Conservation (phyloP, 768 basidiomycete genomes). For the Lepiota subincarnata region DNA sequence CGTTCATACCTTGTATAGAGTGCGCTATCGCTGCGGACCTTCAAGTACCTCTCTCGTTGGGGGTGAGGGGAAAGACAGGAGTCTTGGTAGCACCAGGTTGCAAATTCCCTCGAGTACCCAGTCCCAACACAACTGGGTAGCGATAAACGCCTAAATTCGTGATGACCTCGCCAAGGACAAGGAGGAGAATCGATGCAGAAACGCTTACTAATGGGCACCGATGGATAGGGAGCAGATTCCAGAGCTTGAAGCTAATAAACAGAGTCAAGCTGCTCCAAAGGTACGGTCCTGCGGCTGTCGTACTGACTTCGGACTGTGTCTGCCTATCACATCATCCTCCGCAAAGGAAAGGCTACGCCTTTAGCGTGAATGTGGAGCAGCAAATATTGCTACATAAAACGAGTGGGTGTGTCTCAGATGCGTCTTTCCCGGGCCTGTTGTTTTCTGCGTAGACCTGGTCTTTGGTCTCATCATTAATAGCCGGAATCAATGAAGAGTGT, state of each 20-base stretch:
- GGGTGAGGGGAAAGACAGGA: not conserved
- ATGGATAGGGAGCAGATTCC: not conserved
- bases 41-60: slow-evolving; percentile 1
- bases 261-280: slow-evolving; percentile 1
- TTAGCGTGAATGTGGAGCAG: not conserved
- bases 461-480: not conserved
- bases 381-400: no score
- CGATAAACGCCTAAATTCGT: no score
- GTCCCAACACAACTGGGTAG: not conserved
- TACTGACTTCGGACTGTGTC: slow-evolving; percentile 4
- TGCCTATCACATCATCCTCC: slow-evolving; percentile 5
- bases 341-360: not conserved
- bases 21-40: not conserved
- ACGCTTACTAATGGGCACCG: not conserved
- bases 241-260: slow-evolving; percentile 3
- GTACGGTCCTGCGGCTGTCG: slow-evolving; percentile 7
- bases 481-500: not conserved
- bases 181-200: no score
- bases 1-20: not conserved
- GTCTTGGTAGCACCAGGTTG: not conserved
- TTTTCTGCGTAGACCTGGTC: no score
- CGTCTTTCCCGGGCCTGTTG: no score
- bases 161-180: no score
- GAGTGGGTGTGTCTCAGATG: no score
- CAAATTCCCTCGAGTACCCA: not conserved